phyloP scores from a whole-genome alignment of 768 basidiomycete genomes.

The Piloderma croceum region DNA sequence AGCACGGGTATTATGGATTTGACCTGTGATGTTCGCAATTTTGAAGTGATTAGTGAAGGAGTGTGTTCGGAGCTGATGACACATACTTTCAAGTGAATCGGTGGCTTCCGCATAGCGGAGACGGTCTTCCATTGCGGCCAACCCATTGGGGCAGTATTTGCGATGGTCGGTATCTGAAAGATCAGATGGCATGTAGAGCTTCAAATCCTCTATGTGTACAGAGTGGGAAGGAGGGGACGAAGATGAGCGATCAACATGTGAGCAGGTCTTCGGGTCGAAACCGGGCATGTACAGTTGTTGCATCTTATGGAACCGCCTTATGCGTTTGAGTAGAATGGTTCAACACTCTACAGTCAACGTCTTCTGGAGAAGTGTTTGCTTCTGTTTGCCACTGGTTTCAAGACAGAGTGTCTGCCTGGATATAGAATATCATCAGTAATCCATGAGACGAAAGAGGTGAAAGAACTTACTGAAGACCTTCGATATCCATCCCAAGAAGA shows the following conservation, averaged over 20 bases:
- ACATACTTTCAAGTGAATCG: not conserved
- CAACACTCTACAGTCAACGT: not conserved
- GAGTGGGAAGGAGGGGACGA: not conserved
- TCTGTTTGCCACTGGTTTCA: not conserved
- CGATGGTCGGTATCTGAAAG: not conserved
- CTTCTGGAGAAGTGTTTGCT: not conserved
- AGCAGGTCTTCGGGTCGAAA: not conserved
- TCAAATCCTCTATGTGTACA: not conserved
- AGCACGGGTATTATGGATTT: not conserved
- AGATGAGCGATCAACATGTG: not conserved
- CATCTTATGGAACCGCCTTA: not conserved
- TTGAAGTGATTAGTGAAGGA: constrained; percentile 1
- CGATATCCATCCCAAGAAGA: constrained; percentile 13
- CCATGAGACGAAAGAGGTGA: not conserved
- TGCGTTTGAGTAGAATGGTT: not conserved
- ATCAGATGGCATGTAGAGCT: not conserved
- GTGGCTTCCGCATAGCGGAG: constrained; percentile 12
- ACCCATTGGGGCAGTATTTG: not conserved
- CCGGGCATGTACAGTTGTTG: not conserved
- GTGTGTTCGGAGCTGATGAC: not conserved
- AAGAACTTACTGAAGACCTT: constrained; percentile 14
- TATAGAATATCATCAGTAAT: not conserved
- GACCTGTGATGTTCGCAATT: constrained; percentile 2
- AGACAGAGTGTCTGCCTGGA: not conserved
- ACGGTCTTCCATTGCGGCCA: constrained; percentile 5